Base-by-base conservation (phyloP, 176 grass and related monocot species). In the Secale cereale region DNA sequence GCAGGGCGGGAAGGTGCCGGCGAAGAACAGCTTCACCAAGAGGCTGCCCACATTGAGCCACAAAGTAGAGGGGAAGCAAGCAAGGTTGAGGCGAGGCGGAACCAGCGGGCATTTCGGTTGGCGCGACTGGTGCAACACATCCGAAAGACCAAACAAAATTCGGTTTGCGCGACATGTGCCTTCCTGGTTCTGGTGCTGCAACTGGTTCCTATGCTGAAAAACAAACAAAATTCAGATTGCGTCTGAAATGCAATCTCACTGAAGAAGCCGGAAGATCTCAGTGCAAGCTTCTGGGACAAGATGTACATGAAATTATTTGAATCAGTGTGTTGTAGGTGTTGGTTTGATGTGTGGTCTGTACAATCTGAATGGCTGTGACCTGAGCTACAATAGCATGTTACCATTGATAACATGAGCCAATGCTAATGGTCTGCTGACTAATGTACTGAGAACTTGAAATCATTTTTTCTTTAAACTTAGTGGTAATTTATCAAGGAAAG, bases 21-120 rank as follows among this genome's bases (percentile, higher is more conserved):
- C 91, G 25, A 92, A 98, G 79, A 76, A 84, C 70, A 85, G 76
- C 19, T 82, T 93, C 69, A 75, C 72, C 2, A 89, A 36, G 82
- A 81, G n/a, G n/a, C n/a, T n/a, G n/a, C n/a, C n/a, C n/a, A n/a
- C n/a, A n/a, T n/a, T n/a, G n/a, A n/a, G n/a, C 56, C 89, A 80
- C 45, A 86, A 64, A 65, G 89, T 85, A 37, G 91, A 95, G 23
- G 91, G 83, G 2, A 95, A 93, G 81, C 89, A 94, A 78, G 89
- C 87, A 15, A 83, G 54, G 81, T 80, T 10, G 96, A 92, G 82
- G 89, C 89, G 2, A 73, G 81, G 54, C 87, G 82, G 82, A 94
- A 61, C 71, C 87, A 80, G 41, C 93, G 77, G 36, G 87, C 82
- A 17, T 25, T 84, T 1, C 85, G 83, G 78, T 33, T 95, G 80